Evolutionary conservation across 176 grass and related monocot species (phyloP), one percentile per base, ranked within the genome.

Genomic region (Puccinellia tenuiflora): DNA sequence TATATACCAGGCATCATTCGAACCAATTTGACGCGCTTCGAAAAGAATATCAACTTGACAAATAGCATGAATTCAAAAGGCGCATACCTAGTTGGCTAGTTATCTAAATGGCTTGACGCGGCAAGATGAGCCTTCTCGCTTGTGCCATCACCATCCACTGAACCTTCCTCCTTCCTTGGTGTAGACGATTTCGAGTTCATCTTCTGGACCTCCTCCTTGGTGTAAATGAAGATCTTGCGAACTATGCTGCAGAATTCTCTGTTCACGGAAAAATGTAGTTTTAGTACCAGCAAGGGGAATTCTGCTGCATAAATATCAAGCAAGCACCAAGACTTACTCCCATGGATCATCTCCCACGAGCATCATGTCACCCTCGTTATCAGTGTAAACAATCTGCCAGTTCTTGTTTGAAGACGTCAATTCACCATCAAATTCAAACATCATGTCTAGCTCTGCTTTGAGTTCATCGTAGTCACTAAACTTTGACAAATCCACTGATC

Each of bases 301-400:
- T 60, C 0, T 60, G 3, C 2, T 7, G 0, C 16, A 31, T 29
- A 52, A 1, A 21, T 54, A 74, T 34, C 9, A 30, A 56, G 22
- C 21, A 69, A 70, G 40, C 50, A 25, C 28, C 9, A 73, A 42
- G 82, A 50, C 91, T 90, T 96, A 98, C 96, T 80, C 86, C 96
- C 96, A 98, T 9, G 96, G 96, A 71, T 98, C 96, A 87, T 98
- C 96, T 83, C 96, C 96, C 31, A 96, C 96, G 40, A 98, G 96
- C 96, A 98, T 98, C 96, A 98, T 98, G 81, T 98, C 96, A 71
- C 91, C 96, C 75, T 98, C 96, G 28, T 95, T 86, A 37, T 98
- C 96, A 18, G 96, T 98, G 65, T 93, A 98, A 53, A 98, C 91
- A 48, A 98, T 86, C 83, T 92, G 84, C 96, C 96, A 98, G 14